Conservation (phyloP, 2,329 filamentous ascomycete genomes). For the Exophiala viscosa region DNA sequence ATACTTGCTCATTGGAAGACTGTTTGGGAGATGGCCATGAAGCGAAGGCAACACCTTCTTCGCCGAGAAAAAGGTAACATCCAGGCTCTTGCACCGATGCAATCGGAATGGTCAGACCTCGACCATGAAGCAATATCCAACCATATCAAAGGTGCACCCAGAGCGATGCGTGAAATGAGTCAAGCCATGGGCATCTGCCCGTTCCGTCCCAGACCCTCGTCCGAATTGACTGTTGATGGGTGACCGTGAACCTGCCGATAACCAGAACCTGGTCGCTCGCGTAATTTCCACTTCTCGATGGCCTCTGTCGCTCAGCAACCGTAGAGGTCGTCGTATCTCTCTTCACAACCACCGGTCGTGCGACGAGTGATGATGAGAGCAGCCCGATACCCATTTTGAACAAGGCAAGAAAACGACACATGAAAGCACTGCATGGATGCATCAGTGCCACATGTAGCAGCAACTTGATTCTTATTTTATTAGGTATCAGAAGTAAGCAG, state of each 20-base stretch:
- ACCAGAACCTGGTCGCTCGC: background rate
- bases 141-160: conserved; percentile 16
- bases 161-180: conserved; percentile 12
- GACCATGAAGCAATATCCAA: conserved; percentile 1
- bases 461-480: too few species aligned
- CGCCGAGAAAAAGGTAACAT: background rate
- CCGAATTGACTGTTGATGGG: background rate
- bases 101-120: background rate
- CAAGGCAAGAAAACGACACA: too few species aligned
- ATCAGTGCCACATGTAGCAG: too few species aligned
- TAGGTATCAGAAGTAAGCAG: too few species aligned
- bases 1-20: conserved; percentile 19
- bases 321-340: too few species aligned
- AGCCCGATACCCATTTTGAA: too few species aligned
- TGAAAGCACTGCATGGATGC: too few species aligned
- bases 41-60: conserved; percentile 11
- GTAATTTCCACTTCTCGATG: too few species aligned
- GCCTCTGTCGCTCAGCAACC: too few species aligned
- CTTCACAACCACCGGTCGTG: too few species aligned
- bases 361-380: too few species aligned
- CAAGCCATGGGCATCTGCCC: conserved; percentile 19
- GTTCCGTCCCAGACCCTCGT: conserved; percentile 3
- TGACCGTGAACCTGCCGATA: too few species aligned
- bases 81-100: background rate
- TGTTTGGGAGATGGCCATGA: conserved; percentile 19